Conservation (phyloP, 2,329 filamentous ascomycete species). For the Fusarium illudens region DNA sequence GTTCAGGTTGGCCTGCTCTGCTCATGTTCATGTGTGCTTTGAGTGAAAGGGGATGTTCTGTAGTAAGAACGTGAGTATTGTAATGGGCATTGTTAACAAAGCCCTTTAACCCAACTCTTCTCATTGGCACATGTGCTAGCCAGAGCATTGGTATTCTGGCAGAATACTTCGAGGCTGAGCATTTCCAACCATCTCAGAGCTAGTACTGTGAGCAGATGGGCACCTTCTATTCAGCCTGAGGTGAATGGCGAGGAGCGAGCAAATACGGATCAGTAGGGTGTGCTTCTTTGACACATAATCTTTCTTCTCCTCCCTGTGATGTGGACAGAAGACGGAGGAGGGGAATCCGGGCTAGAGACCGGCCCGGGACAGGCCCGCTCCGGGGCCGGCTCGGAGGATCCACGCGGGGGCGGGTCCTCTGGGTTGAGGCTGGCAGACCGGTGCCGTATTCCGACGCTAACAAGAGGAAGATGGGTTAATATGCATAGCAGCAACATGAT, state of each 20-base stretch:
- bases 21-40: background rate
- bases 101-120: background rate
- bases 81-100: background rate
- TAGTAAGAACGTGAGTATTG: background rate
- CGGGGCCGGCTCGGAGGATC: constrained; percentile 11
- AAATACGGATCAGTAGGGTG: background rate
- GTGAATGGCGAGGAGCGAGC: background rate
- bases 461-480: background rate
- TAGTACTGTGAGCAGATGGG: too few species aligned
- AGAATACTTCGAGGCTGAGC: too few species aligned
- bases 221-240: background rate
- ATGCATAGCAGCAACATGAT: background rate
- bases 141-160: too few species aligned
- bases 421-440: background rate
- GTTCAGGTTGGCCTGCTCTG: background rate
- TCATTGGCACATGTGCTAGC: background rate
- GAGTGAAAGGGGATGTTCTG: background rate
- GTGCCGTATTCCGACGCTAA: constrained; percentile 12
- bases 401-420: background rate
- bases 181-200: too few species aligned
- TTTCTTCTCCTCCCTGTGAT: background rate
- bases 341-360: background rate
- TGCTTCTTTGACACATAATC: background rate
- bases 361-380: background rate
- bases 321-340: background rate